Base-by-base conservation (phyloP, 805 yeast genomes). In the Starmerella floris region DNA sequence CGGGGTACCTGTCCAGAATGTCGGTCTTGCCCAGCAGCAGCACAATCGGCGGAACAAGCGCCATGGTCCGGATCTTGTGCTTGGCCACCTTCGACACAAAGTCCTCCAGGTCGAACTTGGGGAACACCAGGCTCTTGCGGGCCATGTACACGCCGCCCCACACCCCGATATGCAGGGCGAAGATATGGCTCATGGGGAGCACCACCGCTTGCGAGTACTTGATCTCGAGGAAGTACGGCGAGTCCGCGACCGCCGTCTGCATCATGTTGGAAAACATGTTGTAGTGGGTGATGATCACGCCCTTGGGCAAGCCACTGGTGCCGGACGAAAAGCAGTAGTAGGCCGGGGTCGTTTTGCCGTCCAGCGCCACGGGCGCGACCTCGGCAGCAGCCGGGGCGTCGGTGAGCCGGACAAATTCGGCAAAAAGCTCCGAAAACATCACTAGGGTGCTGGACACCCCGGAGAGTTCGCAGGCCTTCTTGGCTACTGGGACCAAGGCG, bases 291-390 rank as follows among this genome's bases (percentile, higher is more conserved):
- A 79, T 63, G 25, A 76, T 73, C 22, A 78, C 88, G 53, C 88
- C 88, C 64, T 81, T 82, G 48, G 88, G 83, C 34, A 77, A 72
- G 43, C 91, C 87, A n/a, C 62, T 57, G 19, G 64, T 59, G 3
- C 62, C 62, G 2, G 56, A 51, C 5, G 61, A 58, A 43, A 59
- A 56, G 50, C 58, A 53, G 48, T 53, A 54, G 42, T 57, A 56
- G 2, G 60, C 61, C 16, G 41, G 48, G 23, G 50, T 46, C 11
- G 31, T 23, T 10, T 19, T 31, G 5, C 46, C 48, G 30, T 52
- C 46, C 16, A 51, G 42, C 15, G 36, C 40, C 1, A 49, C 47
- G 1, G 50, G 44, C 31, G 31, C 26, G 2, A 38, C 42, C 26
- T 40, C 41, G 6, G 45, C 41, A 10, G 46, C 47, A 2, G 33